Conservation (phyloP, 2,329 filamentous ascomycete genomes). For the Colletotrichum sp. region DNA sequence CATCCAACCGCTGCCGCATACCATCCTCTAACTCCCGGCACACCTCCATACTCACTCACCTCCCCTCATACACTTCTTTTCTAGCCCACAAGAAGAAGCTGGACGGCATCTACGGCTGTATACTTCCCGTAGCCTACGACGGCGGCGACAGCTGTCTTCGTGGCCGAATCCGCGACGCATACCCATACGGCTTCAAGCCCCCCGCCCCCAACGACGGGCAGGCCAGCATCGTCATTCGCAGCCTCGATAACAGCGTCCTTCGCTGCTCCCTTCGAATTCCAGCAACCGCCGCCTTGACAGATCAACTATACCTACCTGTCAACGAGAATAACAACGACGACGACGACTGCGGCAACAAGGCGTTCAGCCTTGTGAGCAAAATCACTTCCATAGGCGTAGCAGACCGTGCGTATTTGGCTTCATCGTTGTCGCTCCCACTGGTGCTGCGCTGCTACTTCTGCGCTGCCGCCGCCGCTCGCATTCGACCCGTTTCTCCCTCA, state of each 20-base stretch:
- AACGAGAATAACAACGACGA: not conserved
- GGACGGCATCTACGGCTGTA: not conserved
- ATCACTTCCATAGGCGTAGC: not conserved
- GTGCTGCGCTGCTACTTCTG: not conserved
- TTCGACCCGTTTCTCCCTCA: conserved; percentile 18
- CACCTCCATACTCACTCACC: not conserved
- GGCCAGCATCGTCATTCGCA: not conserved
- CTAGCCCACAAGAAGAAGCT: not conserved
- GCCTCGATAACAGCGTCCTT: not conserved
- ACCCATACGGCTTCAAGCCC: not conserved
- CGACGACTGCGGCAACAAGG: not conserved
- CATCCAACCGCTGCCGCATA: conserved; percentile 11
- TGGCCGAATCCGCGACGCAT: conserved; percentile 17
- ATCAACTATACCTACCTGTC: not conserved
- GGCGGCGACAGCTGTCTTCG: conserved; percentile 20
- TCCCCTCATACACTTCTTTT: not conserved
- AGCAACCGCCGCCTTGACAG: conserved; percentile 2
- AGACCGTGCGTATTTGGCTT: not conserved
- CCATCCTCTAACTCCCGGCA: conserved; percentile 9
- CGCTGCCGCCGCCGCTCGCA: not conserved
- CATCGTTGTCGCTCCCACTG: not conserved
- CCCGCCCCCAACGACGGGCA: not conserved
- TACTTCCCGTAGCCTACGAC: conserved; percentile 3
- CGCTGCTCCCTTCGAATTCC: conserved; percentile 8
- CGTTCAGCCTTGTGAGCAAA: not conserved